Evolutionary conservation across 2,329 filamentous ascomycete species (phyloP).

Genomic region (Scytalidium sp.): DNA sequence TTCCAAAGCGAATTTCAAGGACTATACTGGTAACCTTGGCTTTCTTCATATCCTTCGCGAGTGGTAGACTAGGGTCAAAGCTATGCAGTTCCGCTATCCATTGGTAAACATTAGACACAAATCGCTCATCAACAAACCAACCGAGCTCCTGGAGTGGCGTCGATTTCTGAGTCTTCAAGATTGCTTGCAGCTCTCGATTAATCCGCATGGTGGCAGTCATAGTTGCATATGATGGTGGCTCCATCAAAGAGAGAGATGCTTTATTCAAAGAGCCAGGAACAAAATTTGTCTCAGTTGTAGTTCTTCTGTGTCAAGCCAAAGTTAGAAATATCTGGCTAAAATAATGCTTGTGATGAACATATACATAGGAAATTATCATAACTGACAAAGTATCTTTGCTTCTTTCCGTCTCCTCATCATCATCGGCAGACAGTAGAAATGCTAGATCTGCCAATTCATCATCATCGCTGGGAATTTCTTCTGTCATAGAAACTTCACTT

Average conservation of each 20-base stretch:
- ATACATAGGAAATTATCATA: neutral
- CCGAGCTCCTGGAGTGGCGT: constrained; percentile 66
- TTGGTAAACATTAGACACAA: constrained; percentile 66
- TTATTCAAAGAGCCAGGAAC: constrained; percentile 64
- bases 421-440: constrained; percentile 35
- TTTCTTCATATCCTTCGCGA: constrained; percentile 71
- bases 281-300: constrained; percentile 51
- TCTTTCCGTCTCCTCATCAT: constrained; percentile 15
- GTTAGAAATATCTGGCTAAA: neutral
- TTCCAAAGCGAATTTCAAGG: constrained; percentile 77
- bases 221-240: constrained; percentile 63
- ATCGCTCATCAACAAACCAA: constrained; percentile 72
- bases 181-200: constrained; percentile 59
- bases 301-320: neutral
- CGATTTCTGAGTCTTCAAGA: constrained; percentile 61
- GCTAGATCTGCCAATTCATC: constrained; percentile 31
- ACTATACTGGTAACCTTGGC: constrained; percentile 65
- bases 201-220: constrained; percentile 58
- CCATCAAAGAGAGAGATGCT: constrained; percentile 59
- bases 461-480: constrained; percentile 18
- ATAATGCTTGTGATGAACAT: no score
- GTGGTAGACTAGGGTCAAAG: constrained; percentile 65
- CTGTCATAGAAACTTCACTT: neutral
- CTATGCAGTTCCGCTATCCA: constrained; percentile 91
- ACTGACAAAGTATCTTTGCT: constrained; percentile 13